Evolutionary conservation across 2,329 filamentous ascomycete genomes (phyloP), one percentile per base, ranked within the genome.

Genomic region (Paraphaeosphaeria minitans): DNA sequence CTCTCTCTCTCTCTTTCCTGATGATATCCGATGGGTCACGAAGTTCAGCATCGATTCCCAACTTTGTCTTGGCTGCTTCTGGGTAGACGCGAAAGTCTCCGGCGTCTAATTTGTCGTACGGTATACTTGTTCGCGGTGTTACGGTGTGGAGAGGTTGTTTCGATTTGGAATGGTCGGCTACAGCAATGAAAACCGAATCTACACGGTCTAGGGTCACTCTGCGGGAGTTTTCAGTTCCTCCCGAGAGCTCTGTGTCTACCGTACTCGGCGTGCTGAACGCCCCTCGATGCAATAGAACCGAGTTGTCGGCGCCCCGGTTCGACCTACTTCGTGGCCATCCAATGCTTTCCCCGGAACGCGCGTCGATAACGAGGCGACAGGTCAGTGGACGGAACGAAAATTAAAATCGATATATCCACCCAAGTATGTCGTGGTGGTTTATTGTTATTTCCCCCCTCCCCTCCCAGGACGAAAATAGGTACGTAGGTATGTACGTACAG

Each of bases 391-490:
- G 45, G 33, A 48, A 24, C 22, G 33, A 48, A 31, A 31, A 48
- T 48, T n/a, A n/a, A n/a, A n/a, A n/a, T 19, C 22, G n/a, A 49
- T n/a, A 49, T 49, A n/a, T 21, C 7, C 27, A 37, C 37, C n/a
- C 31, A 27, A 48, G 27, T 48, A 31, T 48, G 27, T 48, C 33
- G 45, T 48, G 47, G 47, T 24, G 47, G n/a, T n/a, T n/a, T n/a
- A n/a, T n/a, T n/a, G n/a, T n/a, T n/a, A n/a, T n/a, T n/a, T n/a
- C n/a, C n/a, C n/a, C n/a, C n/a, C 37, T 49, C 29, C 16, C 14
- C 45, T 47, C 9, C 19, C 47, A 16, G 37, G 47, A 49, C 47
- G 31, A 49, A 37, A 49, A 49, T 49, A 49, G 47, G 47, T 49
- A 49, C 47, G 31, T 22, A 49, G 29, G 29, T n/a, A n/a, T n/a